Conservation (phyloP, 768 basidiomycete genomes). For the Hebeloma cylindrosporum region DNA sequence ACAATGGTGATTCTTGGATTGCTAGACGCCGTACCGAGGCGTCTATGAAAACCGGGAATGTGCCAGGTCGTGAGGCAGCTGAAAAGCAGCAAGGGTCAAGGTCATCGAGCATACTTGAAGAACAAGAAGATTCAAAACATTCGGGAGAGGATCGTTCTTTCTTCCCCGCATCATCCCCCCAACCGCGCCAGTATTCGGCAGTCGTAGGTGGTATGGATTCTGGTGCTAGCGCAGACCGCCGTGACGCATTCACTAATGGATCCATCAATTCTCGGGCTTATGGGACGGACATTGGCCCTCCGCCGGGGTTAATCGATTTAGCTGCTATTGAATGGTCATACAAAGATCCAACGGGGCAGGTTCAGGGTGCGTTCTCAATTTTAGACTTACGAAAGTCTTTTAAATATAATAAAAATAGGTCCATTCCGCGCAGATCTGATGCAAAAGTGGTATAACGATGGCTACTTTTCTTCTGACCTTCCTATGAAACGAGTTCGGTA, state of each 20-base stretch:
- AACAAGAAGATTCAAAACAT: constrained; percentile 42
- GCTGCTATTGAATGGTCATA: constrained; percentile 84
- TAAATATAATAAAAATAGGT: constrained; percentile 48
- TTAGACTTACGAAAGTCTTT: no score
- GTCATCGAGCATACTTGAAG: constrained; percentile 56
- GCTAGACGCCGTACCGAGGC: constrained; percentile 63
- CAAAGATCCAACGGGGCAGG: constrained; percentile 85
- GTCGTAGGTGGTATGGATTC: background rate
- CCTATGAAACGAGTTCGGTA: constrained; percentile 80
- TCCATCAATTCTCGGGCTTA: constrained; percentile 7
- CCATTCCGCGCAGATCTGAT: constrained; percentile 87
- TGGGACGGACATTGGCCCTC: constrained; percentile 28
- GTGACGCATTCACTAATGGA: constrained; percentile 6
- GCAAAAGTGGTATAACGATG: constrained; percentile 94
- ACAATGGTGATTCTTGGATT: constrained; percentile 67
- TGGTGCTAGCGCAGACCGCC: background rate
- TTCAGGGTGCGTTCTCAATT: constrained; percentile 64
- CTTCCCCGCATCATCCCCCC: constrained; percentile 17
- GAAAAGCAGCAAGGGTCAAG: constrained; percentile 43
- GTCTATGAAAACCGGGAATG: constrained; percentile 41
- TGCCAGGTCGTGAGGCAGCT: constrained; percentile 36
- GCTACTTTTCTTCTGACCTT: constrained; percentile 82
- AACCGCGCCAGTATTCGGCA: constrained; percentile 10
- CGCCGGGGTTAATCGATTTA: constrained; percentile 52
- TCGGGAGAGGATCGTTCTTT: constrained; percentile 8